Conservation (phyloP, 2,329 filamentous ascomycete genomes). For the Fusarium metavorans region DNA sequence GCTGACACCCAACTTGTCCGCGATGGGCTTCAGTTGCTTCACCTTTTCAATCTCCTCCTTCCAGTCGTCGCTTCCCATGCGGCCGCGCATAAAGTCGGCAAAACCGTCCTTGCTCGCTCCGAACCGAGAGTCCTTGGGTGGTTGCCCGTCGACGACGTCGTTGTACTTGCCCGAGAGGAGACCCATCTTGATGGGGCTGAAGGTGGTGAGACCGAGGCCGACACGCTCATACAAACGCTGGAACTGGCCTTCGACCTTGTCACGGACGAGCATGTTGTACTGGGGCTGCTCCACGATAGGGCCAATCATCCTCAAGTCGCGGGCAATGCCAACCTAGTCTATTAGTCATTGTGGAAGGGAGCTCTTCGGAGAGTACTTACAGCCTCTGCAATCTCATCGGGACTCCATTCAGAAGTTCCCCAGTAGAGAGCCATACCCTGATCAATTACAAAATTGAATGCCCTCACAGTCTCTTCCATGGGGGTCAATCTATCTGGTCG, state of each 20-base stretch:
- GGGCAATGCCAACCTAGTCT: conserved; percentile 64
- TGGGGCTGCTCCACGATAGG: conserved; percentile 76
- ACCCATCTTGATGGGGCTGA: conserved; percentile 68
- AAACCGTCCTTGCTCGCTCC: conserved; percentile 69
- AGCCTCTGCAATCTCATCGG: conserved; percentile 75
- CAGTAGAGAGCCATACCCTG: conserved; percentile 78
- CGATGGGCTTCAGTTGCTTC: conserved; percentile 60
- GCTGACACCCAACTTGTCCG: conserved; percentile 67
- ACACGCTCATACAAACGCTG: conserved; percentile 69
- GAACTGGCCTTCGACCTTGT: conserved; percentile 74
- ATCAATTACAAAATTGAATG: conserved; percentile 78
- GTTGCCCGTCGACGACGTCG: conserved; percentile 58
- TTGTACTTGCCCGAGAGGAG: conserved; percentile 77
- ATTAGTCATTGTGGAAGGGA: neutral
- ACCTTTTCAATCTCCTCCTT: conserved; percentile 61
- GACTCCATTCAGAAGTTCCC: conserved; percentile 72
- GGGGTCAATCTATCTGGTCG: conserved; percentile 75
- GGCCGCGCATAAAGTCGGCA: conserved; percentile 64
- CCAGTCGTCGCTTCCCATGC: conserved; percentile 62
- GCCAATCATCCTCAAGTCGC: conserved; percentile 69
- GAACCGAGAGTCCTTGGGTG: conserved; percentile 69
- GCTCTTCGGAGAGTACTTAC: conserved; percentile 21
- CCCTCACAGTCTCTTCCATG: conserved; percentile 77
- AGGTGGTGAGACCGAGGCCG: conserved; percentile 72
- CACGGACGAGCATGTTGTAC: conserved; percentile 73